Evolutionary conservation across 768 basidiomycete species (phyloP).

Genomic region (Boletellus sp.): DNA sequence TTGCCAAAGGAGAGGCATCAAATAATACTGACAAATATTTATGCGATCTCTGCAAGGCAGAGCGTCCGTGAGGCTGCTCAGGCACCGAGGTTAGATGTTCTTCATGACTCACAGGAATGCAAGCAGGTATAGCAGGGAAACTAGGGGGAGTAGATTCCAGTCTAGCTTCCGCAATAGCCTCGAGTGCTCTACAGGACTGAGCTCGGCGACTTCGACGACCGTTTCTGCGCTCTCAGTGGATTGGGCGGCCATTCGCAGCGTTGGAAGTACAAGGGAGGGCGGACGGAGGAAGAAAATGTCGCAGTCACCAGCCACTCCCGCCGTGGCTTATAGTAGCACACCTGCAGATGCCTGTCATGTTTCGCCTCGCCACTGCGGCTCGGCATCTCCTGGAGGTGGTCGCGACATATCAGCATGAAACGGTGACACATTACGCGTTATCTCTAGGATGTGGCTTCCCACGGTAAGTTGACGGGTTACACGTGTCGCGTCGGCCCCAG

Average conservation of each 20-base stretch:
- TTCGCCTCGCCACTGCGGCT: neutral
- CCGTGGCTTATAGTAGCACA: neutral
- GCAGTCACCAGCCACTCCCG: neutral
- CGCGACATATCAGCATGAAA: no score
- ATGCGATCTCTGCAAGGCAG: neutral
- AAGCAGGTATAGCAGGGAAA: neutral
- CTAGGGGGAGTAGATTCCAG: neutral
- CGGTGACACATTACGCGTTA: no score
- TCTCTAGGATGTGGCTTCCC: no score
- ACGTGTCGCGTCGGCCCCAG: no score
- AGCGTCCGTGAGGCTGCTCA: neutral
- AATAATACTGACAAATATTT: neutral
- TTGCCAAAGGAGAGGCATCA: neutral
- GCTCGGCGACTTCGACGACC: neutral
- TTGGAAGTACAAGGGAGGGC: neutral
- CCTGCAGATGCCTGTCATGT: neutral
- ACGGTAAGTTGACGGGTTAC: no score
- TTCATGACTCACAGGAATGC: slow-evolving; percentile 1
- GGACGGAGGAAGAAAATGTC: neutral
- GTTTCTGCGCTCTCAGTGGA: neutral
- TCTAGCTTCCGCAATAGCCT: neutral
- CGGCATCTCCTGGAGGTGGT: no score
- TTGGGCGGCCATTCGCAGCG: neutral
- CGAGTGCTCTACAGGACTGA: neutral
- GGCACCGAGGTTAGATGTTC: neutral